Evolutionary conservation across 441 rosid genomes (phyloP).

Genomic region (Adansonia madagascariensis): DNA sequence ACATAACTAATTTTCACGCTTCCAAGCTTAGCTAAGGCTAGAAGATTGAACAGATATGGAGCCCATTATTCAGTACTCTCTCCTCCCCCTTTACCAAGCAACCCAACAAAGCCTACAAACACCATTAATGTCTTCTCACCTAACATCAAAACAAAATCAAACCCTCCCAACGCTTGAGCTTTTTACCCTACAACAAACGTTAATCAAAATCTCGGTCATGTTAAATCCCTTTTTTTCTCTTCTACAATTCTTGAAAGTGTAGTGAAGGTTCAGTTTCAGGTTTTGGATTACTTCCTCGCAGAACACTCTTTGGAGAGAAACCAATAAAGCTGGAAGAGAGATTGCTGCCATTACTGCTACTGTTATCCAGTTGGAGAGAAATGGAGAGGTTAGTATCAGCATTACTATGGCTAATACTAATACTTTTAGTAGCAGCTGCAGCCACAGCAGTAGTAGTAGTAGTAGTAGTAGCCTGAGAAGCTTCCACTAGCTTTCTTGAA

Average conservation of each 20-base stretch:
- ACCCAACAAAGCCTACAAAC: conserved; percentile 15
- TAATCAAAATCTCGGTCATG: background rate
- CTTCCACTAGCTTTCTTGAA: conserved; percentile 67
- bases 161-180: background rate
- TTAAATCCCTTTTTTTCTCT: too few species aligned
- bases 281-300: conserved; percentile 12
- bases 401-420: background rate
- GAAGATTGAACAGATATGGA: background rate
- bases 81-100: background rate
- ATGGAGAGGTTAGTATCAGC: conserved; percentile 39
- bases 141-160: background rate
- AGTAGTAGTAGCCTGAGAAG: conserved; percentile 23
- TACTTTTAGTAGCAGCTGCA: too few species aligned
- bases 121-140: background rate
- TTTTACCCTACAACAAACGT: background rate
- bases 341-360: background rate
- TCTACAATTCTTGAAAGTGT: conserved; percentile 3
- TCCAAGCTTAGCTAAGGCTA: background rate
- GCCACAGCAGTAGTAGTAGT: too few species aligned
- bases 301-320: conserved; percentile 20
- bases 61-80: background rate
- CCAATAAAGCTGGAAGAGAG: conserved; percentile 16
- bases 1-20: background rate
- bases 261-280: conserved; percentile 23
- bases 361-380: conserved; percentile 28